These are phyloP conservation scores for Castanopsis chinensis DNA, from an alignment of 306 rosid species.

Conservation along the genomic window DNA sequence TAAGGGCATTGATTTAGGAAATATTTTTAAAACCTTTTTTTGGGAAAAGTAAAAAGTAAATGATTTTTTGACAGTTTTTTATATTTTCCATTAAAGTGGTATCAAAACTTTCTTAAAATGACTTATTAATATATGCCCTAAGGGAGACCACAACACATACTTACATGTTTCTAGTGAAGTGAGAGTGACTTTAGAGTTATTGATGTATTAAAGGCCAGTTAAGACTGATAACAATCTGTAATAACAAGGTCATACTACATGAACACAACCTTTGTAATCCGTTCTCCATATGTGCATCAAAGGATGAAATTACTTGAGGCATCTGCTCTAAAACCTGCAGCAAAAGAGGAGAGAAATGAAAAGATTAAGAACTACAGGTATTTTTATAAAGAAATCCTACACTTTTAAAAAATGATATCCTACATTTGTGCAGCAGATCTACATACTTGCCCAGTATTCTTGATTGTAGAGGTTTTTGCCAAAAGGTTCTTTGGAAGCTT, in stretches of 20 bases:
- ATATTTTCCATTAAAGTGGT: too few species aligned
- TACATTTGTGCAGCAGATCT: constrained; percentile 5
- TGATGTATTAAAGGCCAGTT: not conserved
- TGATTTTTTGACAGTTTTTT: too few species aligned
- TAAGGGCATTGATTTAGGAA: too few species aligned
- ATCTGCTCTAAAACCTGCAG: constrained; percentile 77
- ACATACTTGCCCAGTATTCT: constrained; percentile 78
- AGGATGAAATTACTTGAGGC: constrained; percentile 76
- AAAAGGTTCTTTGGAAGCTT: constrained; percentile 83
- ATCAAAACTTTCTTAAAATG: too few species aligned
- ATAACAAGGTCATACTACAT: constrained; percentile 5
- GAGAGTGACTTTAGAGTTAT: not conserved
- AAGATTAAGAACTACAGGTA: not conserved
- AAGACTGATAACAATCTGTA: not conserved
- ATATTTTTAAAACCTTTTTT: too few species aligned
- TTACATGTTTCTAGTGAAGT: not conserved
- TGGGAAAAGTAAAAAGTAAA: too few species aligned
- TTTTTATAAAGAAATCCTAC: not conserved
- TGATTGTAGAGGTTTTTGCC: constrained; percentile 60
- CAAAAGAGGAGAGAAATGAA: constrained; percentile 18
- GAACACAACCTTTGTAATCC: constrained; percentile 68
- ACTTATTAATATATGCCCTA: too few species aligned
- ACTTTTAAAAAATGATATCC: not conserved
- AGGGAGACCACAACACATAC: not conserved
- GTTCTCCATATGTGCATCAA: constrained; percentile 80